Base-by-base conservation (phyloP, 2,329 filamentous ascomycete species). In the Mycosphaerelloides madeirae region DNA sequence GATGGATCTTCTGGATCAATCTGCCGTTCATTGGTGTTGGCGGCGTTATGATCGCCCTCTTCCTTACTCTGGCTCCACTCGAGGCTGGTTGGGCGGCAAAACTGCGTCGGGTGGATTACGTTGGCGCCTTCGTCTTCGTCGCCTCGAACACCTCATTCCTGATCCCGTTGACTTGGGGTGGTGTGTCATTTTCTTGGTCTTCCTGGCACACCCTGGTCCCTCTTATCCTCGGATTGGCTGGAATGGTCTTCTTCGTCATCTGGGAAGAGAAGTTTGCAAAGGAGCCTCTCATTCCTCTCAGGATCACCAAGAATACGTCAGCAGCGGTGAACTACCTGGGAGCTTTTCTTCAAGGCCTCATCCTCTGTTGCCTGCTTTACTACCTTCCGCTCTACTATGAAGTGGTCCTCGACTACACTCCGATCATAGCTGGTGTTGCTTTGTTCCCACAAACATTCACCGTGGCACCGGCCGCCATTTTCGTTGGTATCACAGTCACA, bases 141-240 rank as follows among this genome's bases (percentile, higher is more conserved):
- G 74, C 68, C 9, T 76, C 76, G 12, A 70, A 73, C 9, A 79
- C 79, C 0, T 74, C 74, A 15, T 77, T 84, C 55, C 62, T 84
- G 31, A 78, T 84, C 35, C 77, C 79, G 0, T 58, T 84, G 3
- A 81, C 80, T 2, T 82, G 79, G 71, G 83, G 81, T 8, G 82
- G 81, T 29, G 72, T 84, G 6, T 77, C 81, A 65, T 85, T 83
- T 58, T 57, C 72, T 0, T 87, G 83, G 83, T 60, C 66, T 34
- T 79, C 74, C 3, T 84, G 77, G 73, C 71, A 73, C 1, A 82
- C 80, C 0, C 65, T 87, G 2, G 71, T 82, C 0, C 83, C 82
- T 0, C 64, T 87, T 12, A 60, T 79, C 3, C 31, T 84, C 7
- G 81, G 81, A 1, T 57, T 66, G 0, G 61, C 66, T 1, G 74